Evolutionary conservation across 306 rosid genomes (phyloP), one percentile per base, ranked within the genome.

Genomic region (Castanea mollissima): DNA sequence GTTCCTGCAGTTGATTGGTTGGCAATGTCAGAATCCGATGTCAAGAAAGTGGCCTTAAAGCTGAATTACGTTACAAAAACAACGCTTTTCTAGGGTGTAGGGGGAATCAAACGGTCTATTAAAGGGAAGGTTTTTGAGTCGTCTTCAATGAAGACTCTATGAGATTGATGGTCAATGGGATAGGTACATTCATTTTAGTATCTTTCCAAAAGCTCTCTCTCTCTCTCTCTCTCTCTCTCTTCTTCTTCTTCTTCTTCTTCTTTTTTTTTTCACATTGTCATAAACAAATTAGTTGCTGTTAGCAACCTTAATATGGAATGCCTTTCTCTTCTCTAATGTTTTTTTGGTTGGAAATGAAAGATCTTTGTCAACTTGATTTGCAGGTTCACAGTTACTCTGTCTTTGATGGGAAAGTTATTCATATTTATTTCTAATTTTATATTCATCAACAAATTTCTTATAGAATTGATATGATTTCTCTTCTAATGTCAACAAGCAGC

Each of bases 91-190:
- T 90, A 21, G 90, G 97, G 49, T 71, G 90, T 21, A 84, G 88
- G 15, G 92, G 90, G 67, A 88, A 63, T 74, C 80, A 75, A 75
- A 21, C 86, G 90, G 86, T 78, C 84, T 44, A 71, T 94, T 74
- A 80, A 82, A 82, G 98, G 97, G 73, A 91, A 85, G 83, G 92
- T 94, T 76, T 76, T 86, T 25, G 84, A 89, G 51, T 78, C 91
- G 1, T 82, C 86, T 2, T 82, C 84, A 18, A 71, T 49, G 21
- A 83, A 82, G 77, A 85, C 84, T 81, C 3, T 95, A 85, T 69
- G 95, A 91, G 89, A 78, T 95, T 81, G 80, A 90, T 76, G 97
- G 97, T 67, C 93, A 88, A 6, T 95, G 99, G 99, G 97, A 94
- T 78, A 92, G 85, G 99, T 94, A 82, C 20, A 34, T 79, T 13